phyloP scores from a whole-genome alignment of 129 eudicot species.

The Logfia minima region DNA sequence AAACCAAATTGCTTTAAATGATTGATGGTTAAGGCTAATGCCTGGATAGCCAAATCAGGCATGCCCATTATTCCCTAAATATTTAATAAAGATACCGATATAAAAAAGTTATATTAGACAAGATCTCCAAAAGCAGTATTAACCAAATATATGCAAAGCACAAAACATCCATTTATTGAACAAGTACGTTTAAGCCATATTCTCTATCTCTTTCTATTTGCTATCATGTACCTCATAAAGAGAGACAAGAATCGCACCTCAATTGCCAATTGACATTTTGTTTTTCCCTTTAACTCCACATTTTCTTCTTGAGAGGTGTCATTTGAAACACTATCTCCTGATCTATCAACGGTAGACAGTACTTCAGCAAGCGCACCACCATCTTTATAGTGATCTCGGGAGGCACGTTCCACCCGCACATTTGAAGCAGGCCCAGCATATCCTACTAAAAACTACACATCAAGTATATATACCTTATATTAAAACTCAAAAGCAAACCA shows the following conservation, averaged over 20 bases:
- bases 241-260: constrained; percentile 45
- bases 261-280: constrained; percentile 38
- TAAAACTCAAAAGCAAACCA: not conserved
- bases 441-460: constrained; percentile 59
- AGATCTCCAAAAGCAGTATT: not conserved
- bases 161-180: not conserved
- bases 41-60: constrained; percentile 80
- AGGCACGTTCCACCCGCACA: constrained; percentile 71
- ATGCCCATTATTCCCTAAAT: constrained; percentile 69
- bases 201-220: constrained; percentile 7
- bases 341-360: constrained; percentile 50
- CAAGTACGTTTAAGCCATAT: not conserved
- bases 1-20: constrained; percentile 94
- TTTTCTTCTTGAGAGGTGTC: constrained; percentile 32
- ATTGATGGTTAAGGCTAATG: constrained; percentile 65
- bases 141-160: not conserved
- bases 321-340: constrained; percentile 19
- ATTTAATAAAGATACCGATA: not conserved
- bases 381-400: constrained; percentile 54
- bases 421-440: constrained; percentile 95
- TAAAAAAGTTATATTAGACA: not conserved
- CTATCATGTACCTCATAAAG: constrained; percentile 14
- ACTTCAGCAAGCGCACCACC: constrained; percentile 83
- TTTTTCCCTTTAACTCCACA: constrained; percentile 29
- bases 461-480: not conserved